Evolutionary conservation across 371 early-diverging fungal species (phyloP), one percentile per base, ranked within the genome.

Genomic region (Mucor velutinosus): DNA sequence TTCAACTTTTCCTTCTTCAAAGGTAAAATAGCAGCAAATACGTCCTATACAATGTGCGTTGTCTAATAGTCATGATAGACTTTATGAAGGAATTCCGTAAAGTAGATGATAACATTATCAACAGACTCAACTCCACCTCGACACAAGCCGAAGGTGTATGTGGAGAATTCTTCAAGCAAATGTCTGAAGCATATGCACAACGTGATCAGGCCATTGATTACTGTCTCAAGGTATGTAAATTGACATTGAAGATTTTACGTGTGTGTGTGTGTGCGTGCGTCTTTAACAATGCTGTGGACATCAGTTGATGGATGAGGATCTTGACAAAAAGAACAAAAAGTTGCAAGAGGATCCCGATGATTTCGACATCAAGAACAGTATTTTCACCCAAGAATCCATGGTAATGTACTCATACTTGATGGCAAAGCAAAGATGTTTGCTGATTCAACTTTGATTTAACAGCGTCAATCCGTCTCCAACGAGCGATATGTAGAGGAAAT

Each of bases 91-190:
- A 88, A 72, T 82, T 89, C 71, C 90, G 93, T 65, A 83, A 84
- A 66, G 83, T 91, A n/a, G 93, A 93, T 74, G 92, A 93, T 75
- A 93, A 91, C 73, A 91, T 93, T 56, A 89, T 92, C 67, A 84
- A 90, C 33, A 87, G 89, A 55, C 80, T 93, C 72, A 93, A 93
- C 78, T 81, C 83, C 19, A 91, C 91, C 19, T 83, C 91, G 70
- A 90, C 89, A 15, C 87, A 88, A 41, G 85, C 87, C 1, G 86
- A 81, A 60, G 78, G 80, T 55, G 86, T 87, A 6, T 93, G 93
- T 65, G 79, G 80, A 30, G 85, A 83, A 25, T 86, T 93, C 58
- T 92, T 93, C 60, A 83, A 80, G 29, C 85, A 89, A 55, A 80
- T 93, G 62, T 80, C 89, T 10, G 79, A 82, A 1, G 89, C 92